phyloP scores from a whole-genome alignment of 345 rosid species.

The Populus ilicifolia region DNA sequence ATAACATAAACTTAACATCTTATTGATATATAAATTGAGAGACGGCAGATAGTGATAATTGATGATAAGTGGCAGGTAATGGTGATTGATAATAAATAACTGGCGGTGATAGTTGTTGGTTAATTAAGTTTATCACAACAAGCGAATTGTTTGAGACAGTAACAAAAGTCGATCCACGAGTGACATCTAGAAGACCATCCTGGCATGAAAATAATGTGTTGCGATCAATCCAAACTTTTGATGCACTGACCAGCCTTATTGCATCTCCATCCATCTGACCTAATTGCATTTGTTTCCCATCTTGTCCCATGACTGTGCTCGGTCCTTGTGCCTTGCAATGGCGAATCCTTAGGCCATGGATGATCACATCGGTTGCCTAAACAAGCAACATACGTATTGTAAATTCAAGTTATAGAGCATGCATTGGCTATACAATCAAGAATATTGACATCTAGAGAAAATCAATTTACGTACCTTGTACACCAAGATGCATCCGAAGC shows the following conservation, averaged over 20 bases:
- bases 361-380: constrained; percentile 56
- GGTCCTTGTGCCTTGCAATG: constrained; percentile 52
- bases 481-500: constrained; percentile 53
- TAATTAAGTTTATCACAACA: no score
- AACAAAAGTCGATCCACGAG: constrained; percentile 50
- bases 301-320: constrained; percentile 57
- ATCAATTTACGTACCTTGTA: constrained; percentile 21
- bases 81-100: no score
- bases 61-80: no score
- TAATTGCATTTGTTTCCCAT: constrained; percentile 30
- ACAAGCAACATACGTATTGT: no score
- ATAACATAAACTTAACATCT: no score
- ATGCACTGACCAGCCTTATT: constrained; percentile 55
- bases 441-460: background rate
- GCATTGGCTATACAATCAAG: background rate
- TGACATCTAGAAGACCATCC: constrained; percentile 65
- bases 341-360: constrained; percentile 69
- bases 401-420: background rate
- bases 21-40: no score
- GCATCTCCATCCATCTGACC: constrained; percentile 69
- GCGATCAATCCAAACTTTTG: constrained; percentile 76
- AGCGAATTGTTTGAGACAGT: constrained; percentile 55
- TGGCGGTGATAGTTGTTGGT: no score
- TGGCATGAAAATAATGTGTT: constrained; percentile 56
- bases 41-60: no score